Percentiles rank a stretch among this genome's conserved stretches.
Conservation (phyloP, 768 basidiomycete species). For the Naganishia randhawae region DNA sequence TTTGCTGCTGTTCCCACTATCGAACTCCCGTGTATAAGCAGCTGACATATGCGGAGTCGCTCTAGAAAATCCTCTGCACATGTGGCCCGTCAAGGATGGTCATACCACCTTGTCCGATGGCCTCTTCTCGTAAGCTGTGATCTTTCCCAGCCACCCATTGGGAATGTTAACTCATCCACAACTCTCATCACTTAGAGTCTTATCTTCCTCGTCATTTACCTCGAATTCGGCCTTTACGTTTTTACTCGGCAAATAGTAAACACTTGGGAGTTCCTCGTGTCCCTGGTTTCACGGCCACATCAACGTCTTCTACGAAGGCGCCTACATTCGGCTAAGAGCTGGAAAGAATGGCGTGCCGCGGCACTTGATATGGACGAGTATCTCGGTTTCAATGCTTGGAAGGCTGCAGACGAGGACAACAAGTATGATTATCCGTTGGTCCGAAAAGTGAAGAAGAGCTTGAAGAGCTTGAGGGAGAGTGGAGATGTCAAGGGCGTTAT, state of each 20-base stretch:
- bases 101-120: conserved; percentile 75
- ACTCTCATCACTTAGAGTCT: conserved; percentile 58
- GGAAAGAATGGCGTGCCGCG: conserved; percentile 84
- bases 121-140: conserved; percentile 60
- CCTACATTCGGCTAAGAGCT: conserved; percentile 69
- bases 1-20: neutral
- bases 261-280: conserved; percentile 82
- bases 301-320: conserved; percentile 73
- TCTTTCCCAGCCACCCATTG: neutral
- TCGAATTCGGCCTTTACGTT: conserved; percentile 74
- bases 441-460: conserved; percentile 66
- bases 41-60: neutral
- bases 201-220: conserved; percentile 75
- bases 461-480: conserved; percentile 66
- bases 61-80: conserved; percentile 24
- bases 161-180: neutral
- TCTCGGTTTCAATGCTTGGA: conserved; percentile 86
- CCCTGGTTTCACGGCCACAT: conserved; percentile 58
- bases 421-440: conserved; percentile 91
- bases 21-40: neutral
- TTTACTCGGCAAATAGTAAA: conserved; percentile 88
- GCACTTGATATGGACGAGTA: conserved; percentile 75
- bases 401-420: conserved; percentile 72
- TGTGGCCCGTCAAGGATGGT: conserved; percentile 43
- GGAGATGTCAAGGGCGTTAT: conserved; percentile 80